These are phyloP conservation scores for Athelia psychrophila DNA, from an alignment of 1,284 basidiomycete genomes.

Conservation along the genomic window DNA sequence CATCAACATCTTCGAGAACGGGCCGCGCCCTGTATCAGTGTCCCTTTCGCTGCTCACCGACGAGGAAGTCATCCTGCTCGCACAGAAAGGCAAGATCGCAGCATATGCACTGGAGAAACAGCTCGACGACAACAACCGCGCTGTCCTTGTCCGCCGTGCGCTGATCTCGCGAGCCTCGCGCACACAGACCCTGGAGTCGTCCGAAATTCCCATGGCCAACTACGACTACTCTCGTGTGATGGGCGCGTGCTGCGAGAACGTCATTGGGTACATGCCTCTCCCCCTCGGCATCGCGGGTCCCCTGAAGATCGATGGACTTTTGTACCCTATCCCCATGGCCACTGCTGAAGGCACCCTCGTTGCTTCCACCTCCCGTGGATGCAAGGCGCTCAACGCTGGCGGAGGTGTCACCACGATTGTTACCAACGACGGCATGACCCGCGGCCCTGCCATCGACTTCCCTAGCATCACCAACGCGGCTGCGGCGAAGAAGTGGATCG, in stretches of 20 bases:
- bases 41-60: constrained; percentile 73
- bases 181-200: constrained; percentile 85
- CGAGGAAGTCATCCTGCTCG: constrained; percentile 89
- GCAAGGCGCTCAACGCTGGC: constrained; percentile 95
- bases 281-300: constrained; percentile 98
- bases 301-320: constrained; percentile 84
- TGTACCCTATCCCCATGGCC: constrained; percentile 96
- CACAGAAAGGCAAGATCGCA: constrained; percentile 92
- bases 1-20: constrained; percentile 84
- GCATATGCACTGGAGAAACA: constrained; percentile 95
- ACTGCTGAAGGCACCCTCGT: constrained; percentile 99
- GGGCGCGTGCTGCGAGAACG: constrained; percentile 99
- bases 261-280: constrained; percentile 95
- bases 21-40: constrained; percentile 62
- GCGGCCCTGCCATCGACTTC: constrained; percentile 97
- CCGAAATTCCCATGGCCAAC: constrained; percentile 78
- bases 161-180: constrained; percentile 88
- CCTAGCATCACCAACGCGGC: constrained; percentile 80
- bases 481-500: constrained; percentile 87
- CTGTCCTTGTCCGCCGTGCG: constrained; percentile 85
- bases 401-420: constrained; percentile 96
- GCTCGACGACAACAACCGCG: constrained; percentile 82
- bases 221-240: constrained; percentile 96
- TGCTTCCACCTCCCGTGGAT: constrained; percentile 95
- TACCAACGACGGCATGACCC: constrained; percentile 95